Conservation (phyloP, 345 rosid species). For the Salix exigua region DNA sequence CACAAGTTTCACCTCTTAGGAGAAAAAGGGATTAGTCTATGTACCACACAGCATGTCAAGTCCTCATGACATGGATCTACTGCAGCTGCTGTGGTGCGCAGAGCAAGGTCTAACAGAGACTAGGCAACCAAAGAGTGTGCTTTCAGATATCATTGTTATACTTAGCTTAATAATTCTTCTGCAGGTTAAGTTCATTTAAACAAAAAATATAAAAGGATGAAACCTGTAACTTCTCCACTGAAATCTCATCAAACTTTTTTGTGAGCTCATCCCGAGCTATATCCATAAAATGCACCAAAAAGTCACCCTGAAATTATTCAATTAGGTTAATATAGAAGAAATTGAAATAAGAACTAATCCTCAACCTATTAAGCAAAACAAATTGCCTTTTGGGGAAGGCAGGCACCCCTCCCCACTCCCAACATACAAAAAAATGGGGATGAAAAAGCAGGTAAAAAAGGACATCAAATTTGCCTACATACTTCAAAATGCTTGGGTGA, state of each 20-base stretch:
- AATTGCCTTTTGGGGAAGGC: not conserved
- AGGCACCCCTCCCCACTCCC: not conserved
- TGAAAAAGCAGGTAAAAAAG: not conserved
- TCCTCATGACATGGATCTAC: constrained; percentile 97
- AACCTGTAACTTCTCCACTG: constrained; percentile 94
- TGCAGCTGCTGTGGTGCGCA: constrained; percentile 90
- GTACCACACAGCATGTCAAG: constrained; percentile 90
- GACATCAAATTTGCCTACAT: not conserved
- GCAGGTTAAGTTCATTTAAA: not conserved
- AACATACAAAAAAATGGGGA: not conserved
- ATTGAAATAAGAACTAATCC: not conserved
- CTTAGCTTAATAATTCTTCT: not conserved
- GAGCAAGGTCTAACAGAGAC: constrained; percentile 97
- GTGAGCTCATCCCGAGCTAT: constrained; percentile 88
- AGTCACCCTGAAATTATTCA: constrained; percentile 67
- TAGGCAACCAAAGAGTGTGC: constrained; percentile 17
- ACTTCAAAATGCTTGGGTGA: no score
- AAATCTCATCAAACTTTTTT: constrained; percentile 73
- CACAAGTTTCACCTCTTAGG: not conserved
- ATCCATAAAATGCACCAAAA: constrained; percentile 97
- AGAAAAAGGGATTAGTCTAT: constrained; percentile 19
- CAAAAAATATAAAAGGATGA: constrained; percentile 5
- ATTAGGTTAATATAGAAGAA: not conserved
- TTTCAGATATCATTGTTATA: constrained; percentile 14
- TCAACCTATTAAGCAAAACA: not conserved